Evolutionary conservation across 2,329 filamentous ascomycete species (phyloP).

Genomic region (Microsporum ferrugineum): DNA sequence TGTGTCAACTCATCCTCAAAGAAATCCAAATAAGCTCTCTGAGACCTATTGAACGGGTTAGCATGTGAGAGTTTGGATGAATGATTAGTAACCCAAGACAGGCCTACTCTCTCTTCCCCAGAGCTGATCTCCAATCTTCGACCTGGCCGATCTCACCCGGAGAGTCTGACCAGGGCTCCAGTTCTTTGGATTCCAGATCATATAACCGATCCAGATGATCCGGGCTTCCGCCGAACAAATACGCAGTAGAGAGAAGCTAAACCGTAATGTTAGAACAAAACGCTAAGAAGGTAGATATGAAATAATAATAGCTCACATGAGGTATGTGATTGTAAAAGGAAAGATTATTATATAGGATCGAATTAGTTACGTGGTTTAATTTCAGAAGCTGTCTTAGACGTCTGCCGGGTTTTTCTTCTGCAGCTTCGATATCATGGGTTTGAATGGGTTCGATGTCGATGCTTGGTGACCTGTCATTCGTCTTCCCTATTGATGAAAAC

Average conservation of each 20-base stretch:
- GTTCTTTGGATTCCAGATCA: constrained; percentile 56
- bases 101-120: constrained; percentile 59
- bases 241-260: constrained; percentile 68
- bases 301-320: constrained; percentile 43
- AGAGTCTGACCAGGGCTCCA: constrained; percentile 73
- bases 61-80: background rate
- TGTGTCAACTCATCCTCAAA: constrained; percentile 81
- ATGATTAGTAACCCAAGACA: background rate
- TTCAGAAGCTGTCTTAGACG: constrained; percentile 83
- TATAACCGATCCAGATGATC: constrained; percentile 70
- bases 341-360: constrained; percentile 65
- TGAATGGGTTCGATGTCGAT: constrained; percentile 54
- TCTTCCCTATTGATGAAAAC: constrained; percentile 1
- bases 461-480: constrained; percentile 5
- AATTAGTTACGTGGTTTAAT: constrained; percentile 83
- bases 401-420: constrained; percentile 64
- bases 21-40: constrained; percentile 85
- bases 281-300: background rate
- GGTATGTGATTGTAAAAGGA: constrained; percentile 72
- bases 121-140: constrained; percentile 74
- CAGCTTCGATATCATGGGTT: constrained; percentile 67
- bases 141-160: constrained; percentile 65
- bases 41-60: constrained; percentile 45
- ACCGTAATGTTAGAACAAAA: background rate
- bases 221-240: constrained; percentile 64